phyloP scores from a whole-genome alignment of 2,329 filamentous ascomycete genomes.

The Aspergillus carbonarius region DNA sequence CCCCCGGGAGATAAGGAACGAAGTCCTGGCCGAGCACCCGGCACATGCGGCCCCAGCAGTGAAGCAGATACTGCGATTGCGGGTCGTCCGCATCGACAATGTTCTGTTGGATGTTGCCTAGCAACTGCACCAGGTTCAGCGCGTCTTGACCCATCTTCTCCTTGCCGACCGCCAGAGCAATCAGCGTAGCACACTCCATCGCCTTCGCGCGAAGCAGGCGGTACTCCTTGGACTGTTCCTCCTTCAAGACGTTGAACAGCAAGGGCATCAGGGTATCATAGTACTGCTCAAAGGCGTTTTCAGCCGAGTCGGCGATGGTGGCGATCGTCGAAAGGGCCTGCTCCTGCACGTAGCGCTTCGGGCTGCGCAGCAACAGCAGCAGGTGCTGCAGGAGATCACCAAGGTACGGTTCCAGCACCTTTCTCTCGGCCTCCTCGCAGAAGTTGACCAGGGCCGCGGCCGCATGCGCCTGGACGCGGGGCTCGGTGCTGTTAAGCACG shows the following conservation, averaged over 20 bases:
- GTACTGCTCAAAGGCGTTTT: conserved; percentile 91
- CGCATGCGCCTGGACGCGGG: conserved; percentile 92
- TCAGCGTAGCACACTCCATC: conserved; percentile 98
- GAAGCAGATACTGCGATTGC: conserved; percentile 93
- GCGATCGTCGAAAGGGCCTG: conserved; percentile 97
- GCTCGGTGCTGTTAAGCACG: conserved; percentile 83
- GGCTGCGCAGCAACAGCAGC: conserved; percentile 82
- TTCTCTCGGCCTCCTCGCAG: conserved; percentile 95
- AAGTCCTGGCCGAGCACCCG: conserved; percentile 88
- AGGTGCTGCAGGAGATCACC: conserved; percentile 82
- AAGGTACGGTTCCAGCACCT: conserved; percentile 86
- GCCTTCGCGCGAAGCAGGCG: conserved; percentile 90
- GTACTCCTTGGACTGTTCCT: conserved; percentile 92
- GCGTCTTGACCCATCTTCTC: conserved; percentile 87
- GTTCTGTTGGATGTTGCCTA: conserved; percentile 80
- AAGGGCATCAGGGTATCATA: conserved; percentile 96
- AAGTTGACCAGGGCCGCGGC: conserved; percentile 99
- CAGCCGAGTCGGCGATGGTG: conserved; percentile 96
- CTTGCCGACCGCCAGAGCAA: conserved; percentile 88
- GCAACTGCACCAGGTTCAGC: conserved; percentile 78
- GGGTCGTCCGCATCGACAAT: conserved; percentile 92
- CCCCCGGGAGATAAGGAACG: conserved; percentile 83
- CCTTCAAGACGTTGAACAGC: conserved; percentile 81
- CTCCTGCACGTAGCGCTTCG: conserved; percentile 95
- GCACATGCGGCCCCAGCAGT: conserved; percentile 99